Conservation (phyloP, 75 land plant species). For the Pseudotsuga menziesii region DNA sequence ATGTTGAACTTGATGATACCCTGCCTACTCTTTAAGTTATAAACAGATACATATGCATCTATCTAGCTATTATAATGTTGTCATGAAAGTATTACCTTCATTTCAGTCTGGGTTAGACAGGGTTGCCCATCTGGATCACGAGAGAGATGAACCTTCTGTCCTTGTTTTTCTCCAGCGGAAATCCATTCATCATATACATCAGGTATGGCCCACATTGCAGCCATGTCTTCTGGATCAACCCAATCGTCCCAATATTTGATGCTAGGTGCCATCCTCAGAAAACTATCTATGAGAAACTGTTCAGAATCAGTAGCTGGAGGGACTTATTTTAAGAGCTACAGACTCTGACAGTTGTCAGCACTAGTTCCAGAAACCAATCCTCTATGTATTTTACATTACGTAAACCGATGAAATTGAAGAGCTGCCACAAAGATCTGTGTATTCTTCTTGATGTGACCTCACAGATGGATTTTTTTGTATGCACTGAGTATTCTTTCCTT, state of each 20-base stretch:
- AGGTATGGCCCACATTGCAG: constrained; percentile 77
- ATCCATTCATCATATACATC: constrained; percentile 80
- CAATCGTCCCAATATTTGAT: constrained; percentile 97
- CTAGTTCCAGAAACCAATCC: too few species aligned
- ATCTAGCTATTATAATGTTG: not conserved
- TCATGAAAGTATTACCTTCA: constrained; percentile 34
- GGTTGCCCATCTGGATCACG: constrained; percentile 85
- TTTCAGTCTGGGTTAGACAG: constrained; percentile 79
- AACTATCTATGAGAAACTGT: not conserved
- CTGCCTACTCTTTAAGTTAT: not conserved
- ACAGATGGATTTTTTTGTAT: not conserved
- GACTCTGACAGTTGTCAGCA: not conserved
- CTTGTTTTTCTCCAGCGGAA: constrained; percentile 71
- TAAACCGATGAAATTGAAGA: not conserved
- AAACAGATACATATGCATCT: not conserved
- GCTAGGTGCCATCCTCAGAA: constrained; percentile 10
- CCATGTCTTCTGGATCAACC: constrained; percentile 68
- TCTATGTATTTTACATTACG: not conserved
- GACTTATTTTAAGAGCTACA: not conserved
- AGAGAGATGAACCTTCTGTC: constrained; percentile 80
- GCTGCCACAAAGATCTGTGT: not conserved
- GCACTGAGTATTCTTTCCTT: not conserved
- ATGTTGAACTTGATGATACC: not conserved
- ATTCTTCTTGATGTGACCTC: not conserved
- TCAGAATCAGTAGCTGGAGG: not conserved